These are phyloP conservation scores for Boletellus sp. DNA, from an alignment of 768 basidiomycete genomes.

Conservation along the genomic window DNA sequence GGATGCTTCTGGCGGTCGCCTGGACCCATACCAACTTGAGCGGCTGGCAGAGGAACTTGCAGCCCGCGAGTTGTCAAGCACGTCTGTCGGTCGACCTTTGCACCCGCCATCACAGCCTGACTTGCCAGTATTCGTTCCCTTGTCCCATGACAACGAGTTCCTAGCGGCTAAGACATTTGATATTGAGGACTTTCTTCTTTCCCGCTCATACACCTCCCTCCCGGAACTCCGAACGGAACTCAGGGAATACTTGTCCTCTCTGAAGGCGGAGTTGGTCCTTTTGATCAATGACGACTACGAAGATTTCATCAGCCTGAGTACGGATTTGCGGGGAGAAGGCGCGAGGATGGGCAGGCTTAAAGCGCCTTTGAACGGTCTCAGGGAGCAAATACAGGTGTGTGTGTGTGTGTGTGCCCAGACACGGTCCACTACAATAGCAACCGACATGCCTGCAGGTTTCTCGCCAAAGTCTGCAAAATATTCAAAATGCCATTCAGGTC, in stretches of 20 bases:
- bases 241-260: conserved; percentile 71
- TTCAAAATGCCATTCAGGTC: conserved; percentile 73
- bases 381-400: conserved; percentile 64
- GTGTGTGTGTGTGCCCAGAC: conserved; percentile 3
- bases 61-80: conserved; percentile 43
- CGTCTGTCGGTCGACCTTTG: conserved; percentile 5
- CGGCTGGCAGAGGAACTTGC: conserved; percentile 72
- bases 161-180: conserved; percentile 68
- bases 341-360: conserved; percentile 64
- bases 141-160: conserved; percentile 77
- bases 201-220: conserved; percentile 78
- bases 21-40: conserved; percentile 65
- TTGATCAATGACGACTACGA: conserved; percentile 98
- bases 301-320: conserved; percentile 94
- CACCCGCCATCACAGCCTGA: conserved; percentile 33
- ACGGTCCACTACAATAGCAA: neutral
- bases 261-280: conserved; percentile 92
- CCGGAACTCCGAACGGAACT: conserved; percentile 86
- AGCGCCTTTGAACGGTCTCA: conserved; percentile 61
- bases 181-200: conserved; percentile 84
- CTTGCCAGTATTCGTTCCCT: conserved; percentile 62
- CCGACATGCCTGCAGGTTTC: conserved; percentile 42
- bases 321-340: conserved; percentile 86
- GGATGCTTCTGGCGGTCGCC: conserved; percentile 8
- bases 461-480: conserved; percentile 54